Conservation (phyloP, 495 filamentous ascomycete genomes). For the Collariella sp. region DNA sequence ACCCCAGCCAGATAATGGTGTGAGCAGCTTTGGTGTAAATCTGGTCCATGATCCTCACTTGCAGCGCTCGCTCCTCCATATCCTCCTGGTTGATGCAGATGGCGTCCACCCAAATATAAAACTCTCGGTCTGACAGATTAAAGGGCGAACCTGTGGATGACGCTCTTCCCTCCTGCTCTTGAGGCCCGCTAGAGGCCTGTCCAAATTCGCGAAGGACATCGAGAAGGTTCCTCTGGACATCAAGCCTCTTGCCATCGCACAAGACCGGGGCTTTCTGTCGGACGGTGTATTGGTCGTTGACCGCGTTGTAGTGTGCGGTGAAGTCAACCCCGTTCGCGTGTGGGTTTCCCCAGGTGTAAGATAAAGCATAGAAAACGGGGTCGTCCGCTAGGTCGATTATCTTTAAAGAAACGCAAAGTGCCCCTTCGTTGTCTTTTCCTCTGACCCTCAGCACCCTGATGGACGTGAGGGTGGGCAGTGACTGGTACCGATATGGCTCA, state of each 20-base stretch:
- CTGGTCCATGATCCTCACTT: slow-evolving; percentile 31
- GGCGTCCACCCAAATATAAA: slow-evolving; percentile 25
- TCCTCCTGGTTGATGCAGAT: slow-evolving; percentile 36
- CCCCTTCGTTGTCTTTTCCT: not conserved
- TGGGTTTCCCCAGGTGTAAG: slow-evolving; percentile 10
- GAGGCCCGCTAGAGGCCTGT: not conserved
- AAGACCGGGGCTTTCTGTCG: not conserved
- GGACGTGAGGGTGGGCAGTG: not conserved
- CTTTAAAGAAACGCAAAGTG: not conserved
- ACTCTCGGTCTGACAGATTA: not conserved
- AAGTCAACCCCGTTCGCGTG: slow-evolving; percentile 9
- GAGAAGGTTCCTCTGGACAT: slow-evolving; percentile 1
- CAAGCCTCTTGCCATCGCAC: not conserved
- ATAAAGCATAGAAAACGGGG: not conserved
- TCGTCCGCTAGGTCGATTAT: slow-evolving; percentile 1
- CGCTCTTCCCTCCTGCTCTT: not conserved
- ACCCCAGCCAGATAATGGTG: slow-evolving; percentile 32
- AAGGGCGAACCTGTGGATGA: not conserved
- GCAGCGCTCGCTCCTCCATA: slow-evolving; percentile 20
- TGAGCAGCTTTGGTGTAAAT: slow-evolving; percentile 25
- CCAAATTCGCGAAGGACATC: not conserved
- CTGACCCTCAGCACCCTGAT: not conserved
- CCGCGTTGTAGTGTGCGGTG: slow-evolving; percentile 5
- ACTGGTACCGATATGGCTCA: not conserved
- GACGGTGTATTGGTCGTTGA: not conserved